Evolutionary conservation across 2,329 filamentous ascomycete species (phyloP).

Genomic region (Penicillium sp.): DNA sequence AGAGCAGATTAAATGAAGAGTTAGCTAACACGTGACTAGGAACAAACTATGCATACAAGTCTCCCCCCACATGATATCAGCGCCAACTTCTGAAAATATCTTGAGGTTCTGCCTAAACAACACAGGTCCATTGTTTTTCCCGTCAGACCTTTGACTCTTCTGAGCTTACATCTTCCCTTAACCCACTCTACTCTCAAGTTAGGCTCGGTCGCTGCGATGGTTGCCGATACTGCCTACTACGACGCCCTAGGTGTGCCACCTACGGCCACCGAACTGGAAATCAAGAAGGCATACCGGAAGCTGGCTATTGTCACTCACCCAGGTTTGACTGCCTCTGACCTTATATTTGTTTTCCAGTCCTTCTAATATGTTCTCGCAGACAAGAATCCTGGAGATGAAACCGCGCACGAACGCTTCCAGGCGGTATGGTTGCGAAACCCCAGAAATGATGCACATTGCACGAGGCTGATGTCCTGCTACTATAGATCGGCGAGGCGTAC

Average conservation of each 20-base stretch:
- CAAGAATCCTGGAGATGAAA: constrained; percentile 96
- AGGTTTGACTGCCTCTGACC: constrained; percentile 50
- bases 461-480: constrained; percentile 14
- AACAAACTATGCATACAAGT: constrained; percentile 9
- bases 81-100: constrained; percentile 8
- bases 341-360: background rate
- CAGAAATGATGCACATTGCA: background rate
- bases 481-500: constrained; percentile 67
- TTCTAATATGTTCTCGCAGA: constrained; percentile 54
- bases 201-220: constrained; percentile 56
- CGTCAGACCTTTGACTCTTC: background rate
- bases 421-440: constrained; percentile 54
- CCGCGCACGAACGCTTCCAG: constrained; percentile 92
- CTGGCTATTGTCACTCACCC: constrained; percentile 91
- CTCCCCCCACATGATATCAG: constrained; percentile 14
- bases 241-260: constrained; percentile 81
- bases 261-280: constrained; percentile 84
- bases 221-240: constrained; percentile 85
- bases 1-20: constrained; percentile 17
- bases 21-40: constrained; percentile 5
- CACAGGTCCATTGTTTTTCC: background rate
- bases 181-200: background rate
- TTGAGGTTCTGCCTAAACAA: constrained; percentile 27
- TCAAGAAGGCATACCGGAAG: constrained; percentile 96
- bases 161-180: background rate